Evolutionary conservation across 495 filamentous ascomycete genomes (phyloP).

Genomic region (Astrothelium macrocarpum): DNA sequence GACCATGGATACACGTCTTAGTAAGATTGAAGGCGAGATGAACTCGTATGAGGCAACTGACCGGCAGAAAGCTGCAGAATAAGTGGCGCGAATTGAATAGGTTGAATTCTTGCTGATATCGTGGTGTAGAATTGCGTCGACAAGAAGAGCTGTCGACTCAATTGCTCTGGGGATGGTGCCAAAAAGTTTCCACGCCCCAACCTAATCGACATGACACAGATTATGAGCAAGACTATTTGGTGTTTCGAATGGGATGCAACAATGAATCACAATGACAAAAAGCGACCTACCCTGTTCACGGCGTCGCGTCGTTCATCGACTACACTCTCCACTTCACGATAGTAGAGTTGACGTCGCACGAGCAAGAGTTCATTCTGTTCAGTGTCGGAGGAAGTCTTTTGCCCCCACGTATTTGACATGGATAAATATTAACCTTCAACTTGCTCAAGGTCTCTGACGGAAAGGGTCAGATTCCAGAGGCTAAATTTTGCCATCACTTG

Average conservation of each 20-base stretch:
- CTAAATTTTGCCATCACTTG: no score
- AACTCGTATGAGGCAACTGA: conserved; percentile 23
- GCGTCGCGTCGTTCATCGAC: conserved; percentile 33
- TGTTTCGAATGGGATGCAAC: neutral
- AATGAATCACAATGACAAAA: neutral
- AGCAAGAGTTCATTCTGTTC: conserved; percentile 51
- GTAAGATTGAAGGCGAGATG: neutral
- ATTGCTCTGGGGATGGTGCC: conserved; percentile 73
- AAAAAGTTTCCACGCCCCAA: conserved; percentile 47
- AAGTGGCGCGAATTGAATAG: conserved; percentile 47
- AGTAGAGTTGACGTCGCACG: conserved; percentile 56
- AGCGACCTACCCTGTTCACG: conserved; percentile 10
- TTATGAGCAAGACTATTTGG: neutral
- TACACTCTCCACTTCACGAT: neutral
- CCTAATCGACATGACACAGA: conserved; percentile 3
- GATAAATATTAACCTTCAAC: no score
- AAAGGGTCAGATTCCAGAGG: no score
- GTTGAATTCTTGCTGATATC: conserved; percentile 41
- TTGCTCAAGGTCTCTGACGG: no score
- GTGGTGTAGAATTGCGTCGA: conserved; percentile 63
- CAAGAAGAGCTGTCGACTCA: conserved; percentile 69
- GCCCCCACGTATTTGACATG: conserved; percentile 50
- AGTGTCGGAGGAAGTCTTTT: conserved; percentile 75
- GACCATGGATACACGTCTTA: neutral
- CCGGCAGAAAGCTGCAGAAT: conserved; percentile 53